Percentiles rank a stretch among this genome's conserved stretches.
Conservation (phyloP, 352 stramenopile genomes). For the Pythium vanterpoolii region DNA sequence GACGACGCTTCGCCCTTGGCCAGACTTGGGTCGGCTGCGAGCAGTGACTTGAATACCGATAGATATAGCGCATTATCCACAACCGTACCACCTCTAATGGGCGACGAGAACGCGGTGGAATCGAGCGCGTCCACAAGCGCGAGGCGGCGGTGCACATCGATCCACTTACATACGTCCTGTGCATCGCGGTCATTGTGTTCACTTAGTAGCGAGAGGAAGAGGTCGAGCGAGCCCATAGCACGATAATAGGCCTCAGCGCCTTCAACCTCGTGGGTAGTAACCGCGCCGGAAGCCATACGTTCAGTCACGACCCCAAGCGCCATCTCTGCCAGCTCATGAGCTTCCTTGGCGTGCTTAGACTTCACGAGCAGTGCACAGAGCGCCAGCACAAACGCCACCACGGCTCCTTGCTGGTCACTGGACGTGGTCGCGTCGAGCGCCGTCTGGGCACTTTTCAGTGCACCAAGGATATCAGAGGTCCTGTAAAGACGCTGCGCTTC, state of each 20-base stretch:
- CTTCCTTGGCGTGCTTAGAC: neutral
- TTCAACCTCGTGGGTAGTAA: neutral
- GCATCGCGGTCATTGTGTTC: neutral
- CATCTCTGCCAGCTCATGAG: neutral
- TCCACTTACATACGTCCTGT: neutral
- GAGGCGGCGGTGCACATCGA: neutral
- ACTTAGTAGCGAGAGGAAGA: neutral
- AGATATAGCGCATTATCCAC: constrained; percentile 28
- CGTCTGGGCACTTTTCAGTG: neutral
- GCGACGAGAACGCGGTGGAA: neutral
- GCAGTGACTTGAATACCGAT: constrained; percentile 32
- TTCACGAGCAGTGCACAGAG: constrained; percentile 6
- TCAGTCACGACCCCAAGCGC: constrained; percentile 9
- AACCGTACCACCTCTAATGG: no score
- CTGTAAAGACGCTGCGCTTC: constrained; percentile 4
- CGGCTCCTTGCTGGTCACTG: neutral
- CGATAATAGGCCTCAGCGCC: constrained; percentile 18
- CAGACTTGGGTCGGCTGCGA: constrained; percentile 19
- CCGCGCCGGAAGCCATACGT: neutral
- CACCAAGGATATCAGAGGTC: neutral
- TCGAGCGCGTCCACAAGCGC: constrained; percentile 13
- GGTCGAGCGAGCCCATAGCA: neutral
- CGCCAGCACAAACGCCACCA: constrained; percentile 4
- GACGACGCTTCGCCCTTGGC: constrained; percentile 16
- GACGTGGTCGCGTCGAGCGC: neutral